Evolutionary conservation across 202 grass and related monocot genomes (phyloP), one percentile per base, ranked within the genome.

Genomic region (Tripidium arundinaceum): DNA sequence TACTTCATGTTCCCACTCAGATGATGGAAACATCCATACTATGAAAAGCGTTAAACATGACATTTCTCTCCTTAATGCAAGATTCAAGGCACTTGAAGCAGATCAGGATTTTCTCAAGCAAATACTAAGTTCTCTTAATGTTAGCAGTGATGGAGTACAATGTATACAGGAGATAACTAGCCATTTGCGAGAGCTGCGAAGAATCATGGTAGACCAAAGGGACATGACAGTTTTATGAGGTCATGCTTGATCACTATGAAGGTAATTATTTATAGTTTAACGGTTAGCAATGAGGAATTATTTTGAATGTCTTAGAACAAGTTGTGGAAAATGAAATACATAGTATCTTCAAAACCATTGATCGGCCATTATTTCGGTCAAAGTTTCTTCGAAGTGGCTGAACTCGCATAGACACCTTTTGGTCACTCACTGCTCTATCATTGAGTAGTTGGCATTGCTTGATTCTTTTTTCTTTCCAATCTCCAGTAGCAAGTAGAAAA

Each of bases 21-120:
- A 79, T 45, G 46, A 75, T 6, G 72, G 68, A 19, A 66, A 63
- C 15, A 64, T 25, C 24, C 66, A 19, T 79, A 50, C 68, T 19
- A 64, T 76, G 68, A 27, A 31, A 76, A 29, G 7, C 34, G 49
- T 91, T 63, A 79, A 90, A 72, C 19, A 86, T 59, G 90, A 91
- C 47, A 70, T 97, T 65, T 86, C 65, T 47, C 79, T 84, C 68
- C 81, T 97, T 11, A 86, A 81, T 73, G 67, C 82, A 78, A 94
- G 89, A 85, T 83, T 92, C 75, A 78, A 68, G 59, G 83, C 74
- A n/a, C 82, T 94, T 85, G 94, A 94, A 75, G 83, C 70, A 63
- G 89, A 94, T 64, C 87, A 88, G 64, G 86, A 89, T 46, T 90
- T 97, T 83, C 88, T 91, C 75, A 81, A 69, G 63, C 83, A 97